Percentiles rank a stretch among this genome's conserved stretches.
phyloP scores from a whole-genome alignment of 1,139 yeast genomes.

The Meyerozyma elateridarum region DNA sequence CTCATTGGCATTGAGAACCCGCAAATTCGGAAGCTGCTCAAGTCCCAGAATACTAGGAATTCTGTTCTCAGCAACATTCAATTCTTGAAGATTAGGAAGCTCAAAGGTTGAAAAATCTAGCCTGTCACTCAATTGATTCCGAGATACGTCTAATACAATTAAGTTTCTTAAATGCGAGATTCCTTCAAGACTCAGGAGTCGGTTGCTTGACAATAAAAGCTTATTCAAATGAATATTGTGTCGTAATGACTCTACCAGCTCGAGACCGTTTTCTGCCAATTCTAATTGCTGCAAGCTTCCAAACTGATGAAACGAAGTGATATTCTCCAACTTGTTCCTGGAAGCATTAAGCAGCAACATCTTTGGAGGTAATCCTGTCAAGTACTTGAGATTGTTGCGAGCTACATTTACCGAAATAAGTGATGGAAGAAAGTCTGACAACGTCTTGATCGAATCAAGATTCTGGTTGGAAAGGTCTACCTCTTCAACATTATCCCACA shows the following conservation, averaged over 20 bases:
- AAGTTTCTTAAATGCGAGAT: constrained; percentile 38
- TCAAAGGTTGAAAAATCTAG: constrained; percentile 33
- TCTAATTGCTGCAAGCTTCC: constrained; percentile 42
- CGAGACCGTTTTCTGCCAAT: constrained; percentile 34
- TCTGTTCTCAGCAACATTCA: constrained; percentile 41
- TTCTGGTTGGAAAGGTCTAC: constrained; percentile 29
- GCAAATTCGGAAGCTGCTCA: constrained; percentile 30
- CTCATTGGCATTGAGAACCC: constrained; percentile 40
- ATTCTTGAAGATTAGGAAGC: constrained; percentile 39
- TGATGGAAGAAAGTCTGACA: constrained; percentile 42
- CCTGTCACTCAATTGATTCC: constrained; percentile 35
- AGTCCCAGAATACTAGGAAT: constrained; percentile 31
- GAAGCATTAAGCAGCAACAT: constrained; percentile 34
- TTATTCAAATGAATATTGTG: constrained; percentile 35
- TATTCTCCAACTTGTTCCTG: constrained; percentile 35
- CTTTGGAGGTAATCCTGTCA: constrained; percentile 43
- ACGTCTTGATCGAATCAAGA: constrained; percentile 39
- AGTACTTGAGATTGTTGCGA: constrained; percentile 36
- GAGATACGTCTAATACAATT: constrained; percentile 35
- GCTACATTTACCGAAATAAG: constrained; percentile 36
- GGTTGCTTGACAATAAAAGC: constrained; percentile 30
- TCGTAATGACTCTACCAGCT: constrained; percentile 26
- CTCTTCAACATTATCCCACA: constrained; percentile 42
- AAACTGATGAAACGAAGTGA: constrained; percentile 38
- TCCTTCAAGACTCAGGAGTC: constrained; percentile 31